Evolutionary conservation across 1,284 basidiomycete genomes (phyloP), one percentile per base, ranked within the genome.

Genomic region (Ceratobasidium sp.): DNA sequence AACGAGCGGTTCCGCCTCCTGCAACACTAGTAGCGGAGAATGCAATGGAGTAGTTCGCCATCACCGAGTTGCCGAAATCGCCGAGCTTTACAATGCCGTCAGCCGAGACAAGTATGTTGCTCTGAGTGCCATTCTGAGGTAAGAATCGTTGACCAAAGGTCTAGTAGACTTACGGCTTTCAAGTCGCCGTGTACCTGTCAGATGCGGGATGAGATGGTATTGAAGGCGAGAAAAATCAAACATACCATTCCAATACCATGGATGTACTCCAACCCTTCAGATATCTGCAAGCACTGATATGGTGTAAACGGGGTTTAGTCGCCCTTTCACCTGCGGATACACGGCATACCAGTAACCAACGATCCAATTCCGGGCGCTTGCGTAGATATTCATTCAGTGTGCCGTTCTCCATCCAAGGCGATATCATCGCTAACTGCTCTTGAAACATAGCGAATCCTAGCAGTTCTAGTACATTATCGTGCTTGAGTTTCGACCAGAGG

Each of bases 331-430:
- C 43, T 3, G 7, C 6, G 56, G 14, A n/a, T 46, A 51, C 14
- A 16, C 6, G 8, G 1, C 66, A 14, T 54, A 69, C 66, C 22
- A 69, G 24, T 29, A 9, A 9, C 48, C 39, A 69, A 19, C 53
- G 66, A 19, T 56, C 53, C 4, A 43, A 19, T 19, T 19, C 22
- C 1, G 49, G 37, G n/a, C 58, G n/a, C 51, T 34, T 43, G 11
- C 24, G 37, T 19, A 69, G 29, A 51, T 69, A 58, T 1, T 41
- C 24, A 11, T 24, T n/a, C 6, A 69, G 24, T 22, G 66, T 58
- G 13, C 66, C 66, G 11, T 56, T 29, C 24, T 58, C 54, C 65
- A 68, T 68, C 65, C 65, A 68, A 1, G 65, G 65, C 6, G 65
- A 68, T 22, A 68, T 41, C 65, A 68, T 68, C 0, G 65, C 65